Conservation (phyloP, 441 rosid genomes). For the Theobroma grandiflorum region DNA sequence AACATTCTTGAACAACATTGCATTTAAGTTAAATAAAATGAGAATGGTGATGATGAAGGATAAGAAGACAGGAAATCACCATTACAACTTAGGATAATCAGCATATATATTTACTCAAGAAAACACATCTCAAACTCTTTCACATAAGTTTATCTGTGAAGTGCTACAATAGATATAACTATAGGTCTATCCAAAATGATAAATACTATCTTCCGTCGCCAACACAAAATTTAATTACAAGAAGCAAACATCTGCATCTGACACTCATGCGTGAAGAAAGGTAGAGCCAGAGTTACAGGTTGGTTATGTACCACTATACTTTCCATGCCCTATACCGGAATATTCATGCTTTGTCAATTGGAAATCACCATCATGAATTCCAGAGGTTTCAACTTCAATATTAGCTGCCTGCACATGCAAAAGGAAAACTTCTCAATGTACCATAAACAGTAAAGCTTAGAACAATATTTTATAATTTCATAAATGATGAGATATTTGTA, state of each 20-base stretch:
- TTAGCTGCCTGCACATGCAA: slow-evolving; percentile 74
- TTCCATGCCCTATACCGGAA: slow-evolving; percentile 69
- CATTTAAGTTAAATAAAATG: not conserved
- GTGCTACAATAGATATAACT: too few species aligned
- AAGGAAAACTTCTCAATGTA: not conserved
- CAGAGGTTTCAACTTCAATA: slow-evolving; percentile 76
- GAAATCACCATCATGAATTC: slow-evolving; percentile 68
- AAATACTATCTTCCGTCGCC: too few species aligned
- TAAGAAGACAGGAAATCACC: not conserved
- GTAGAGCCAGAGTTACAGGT: too few species aligned
- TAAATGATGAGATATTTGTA: not conserved
- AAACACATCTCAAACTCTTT: not conserved
- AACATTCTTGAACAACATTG: not conserved
- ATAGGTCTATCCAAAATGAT: too few species aligned
- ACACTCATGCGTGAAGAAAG: too few species aligned
- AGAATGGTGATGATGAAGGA: not conserved
- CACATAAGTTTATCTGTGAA: not conserved
- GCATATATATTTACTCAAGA: not conserved
- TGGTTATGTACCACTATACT: slow-evolving; percentile 70
- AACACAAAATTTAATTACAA: too few species aligned
- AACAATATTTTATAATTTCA: not conserved
- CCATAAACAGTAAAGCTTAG: slow-evolving; percentile 12
- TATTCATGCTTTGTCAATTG: slow-evolving; percentile 69
- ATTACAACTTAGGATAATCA: not conserved
- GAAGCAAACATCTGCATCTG: too few species aligned